phyloP scores from a whole-genome alignment of 495 filamentous ascomycete genomes.

The Trypethelium eluteriae region DNA sequence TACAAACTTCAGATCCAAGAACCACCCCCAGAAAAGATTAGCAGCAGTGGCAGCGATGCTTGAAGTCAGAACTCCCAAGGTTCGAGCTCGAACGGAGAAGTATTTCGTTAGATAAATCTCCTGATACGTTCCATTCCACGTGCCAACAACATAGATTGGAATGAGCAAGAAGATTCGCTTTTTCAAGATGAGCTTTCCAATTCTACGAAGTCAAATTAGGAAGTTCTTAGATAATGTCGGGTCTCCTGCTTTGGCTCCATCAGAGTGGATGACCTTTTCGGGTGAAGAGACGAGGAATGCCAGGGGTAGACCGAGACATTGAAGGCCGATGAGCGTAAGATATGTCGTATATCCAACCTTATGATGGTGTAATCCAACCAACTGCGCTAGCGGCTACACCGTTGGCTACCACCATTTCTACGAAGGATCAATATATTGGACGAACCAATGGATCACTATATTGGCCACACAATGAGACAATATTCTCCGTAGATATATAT shows the following conservation, averaged over 20 bases:
- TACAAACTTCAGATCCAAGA: slow-evolving; percentile 40
- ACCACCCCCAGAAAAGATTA: slow-evolving; percentile 43
- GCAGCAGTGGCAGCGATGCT: slow-evolving; percentile 44
- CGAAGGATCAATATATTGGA: too few species aligned
- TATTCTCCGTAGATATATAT: too few species aligned
- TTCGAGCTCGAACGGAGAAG: slow-evolving; percentile 49
- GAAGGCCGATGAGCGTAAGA: slow-evolving; percentile 47
- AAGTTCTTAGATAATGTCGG: slow-evolving; percentile 41
- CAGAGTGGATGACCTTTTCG: slow-evolving; percentile 46
- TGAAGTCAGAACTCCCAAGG: slow-evolving; percentile 44
- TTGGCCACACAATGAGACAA: too few species aligned
- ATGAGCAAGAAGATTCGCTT: slow-evolving; percentile 47
- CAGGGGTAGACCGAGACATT: slow-evolving; percentile 46
- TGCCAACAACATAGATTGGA: slow-evolving; percentile 48
- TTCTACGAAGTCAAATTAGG: slow-evolving; percentile 40
- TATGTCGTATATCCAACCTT: slow-evolving; percentile 51
- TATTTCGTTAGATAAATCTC: slow-evolving; percentile 55
- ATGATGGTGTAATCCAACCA: too few species aligned
- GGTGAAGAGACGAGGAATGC: slow-evolving; percentile 47
- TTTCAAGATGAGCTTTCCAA: slow-evolving; percentile 41
- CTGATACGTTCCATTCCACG: slow-evolving; percentile 49
- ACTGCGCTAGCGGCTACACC: too few species aligned
- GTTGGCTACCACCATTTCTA: too few species aligned
- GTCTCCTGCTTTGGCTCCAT: slow-evolving; percentile 40
- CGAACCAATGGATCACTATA: too few species aligned